Evolutionary conservation across 2,329 filamentous ascomycete genomes (phyloP), one percentile per base, ranked within the genome.

Genomic region (Beauveria scarabaeidicola): DNA sequence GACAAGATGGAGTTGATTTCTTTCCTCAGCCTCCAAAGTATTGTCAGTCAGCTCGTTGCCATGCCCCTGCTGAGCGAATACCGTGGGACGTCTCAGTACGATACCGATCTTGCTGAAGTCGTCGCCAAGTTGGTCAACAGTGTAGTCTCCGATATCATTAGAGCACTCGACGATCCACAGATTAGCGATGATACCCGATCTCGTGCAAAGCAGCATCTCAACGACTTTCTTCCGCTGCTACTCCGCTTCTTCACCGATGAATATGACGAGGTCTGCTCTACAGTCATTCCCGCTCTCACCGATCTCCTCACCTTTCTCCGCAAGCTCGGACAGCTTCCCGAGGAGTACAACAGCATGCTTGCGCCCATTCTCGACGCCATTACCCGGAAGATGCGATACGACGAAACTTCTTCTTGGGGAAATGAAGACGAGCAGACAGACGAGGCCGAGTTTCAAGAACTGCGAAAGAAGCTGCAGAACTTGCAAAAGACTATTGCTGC

Each of bases 191-290:
- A 85, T 47, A 87, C 85, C 27, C 86, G 84, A 66, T 80, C 82
- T 50, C 88, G 86, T 66, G 93, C 94, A 54, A 91, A 94, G 66
- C 86, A 88, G 66, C 83, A 95, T 61, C 79, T 97, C 57, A 88
- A 89, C 69, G 83, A 84, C 44, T 97, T 97, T 71, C 78, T 96
- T 29, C 91, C 92, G 0, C 88, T 92, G 66, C 81, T 97, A 13
- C 79, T 99, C 54, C 89, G 93, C 43, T 97, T 97, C 78, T 97
- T 99, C 75, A 89, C 91, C 25, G 94, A 99, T 73, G 92, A 99
- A 70, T 99, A 95, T 72, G 94, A 99, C 73, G 94, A 99, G 76
- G 88, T 99, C 66, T 97, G 94, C 78, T 95, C 92, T 40, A 94
- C 91, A 13, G 91, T 97, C 61, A 96, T 99, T 63, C 90, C 92